Percentiles rank a stretch among this genome's conserved stretches.
Conservation (phyloP, 768 basidiomycete species). For the Tylopilus sp. region DNA sequence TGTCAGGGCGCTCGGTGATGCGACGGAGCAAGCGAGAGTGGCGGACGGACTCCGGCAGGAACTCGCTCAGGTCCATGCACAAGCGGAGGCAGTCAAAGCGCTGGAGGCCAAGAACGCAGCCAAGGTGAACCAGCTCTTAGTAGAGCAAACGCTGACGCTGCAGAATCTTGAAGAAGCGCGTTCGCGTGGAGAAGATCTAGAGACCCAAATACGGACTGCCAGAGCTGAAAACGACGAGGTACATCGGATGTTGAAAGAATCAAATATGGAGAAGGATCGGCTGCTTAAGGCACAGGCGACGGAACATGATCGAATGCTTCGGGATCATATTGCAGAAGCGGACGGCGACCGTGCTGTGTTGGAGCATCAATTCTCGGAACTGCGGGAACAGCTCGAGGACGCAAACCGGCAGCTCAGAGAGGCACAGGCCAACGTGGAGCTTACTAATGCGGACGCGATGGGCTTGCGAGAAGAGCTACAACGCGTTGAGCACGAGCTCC, state of each 20-base stretch:
- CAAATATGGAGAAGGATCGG: constrained; percentile 75
- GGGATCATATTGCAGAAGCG: constrained; percentile 89
- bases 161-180: constrained; percentile 74
- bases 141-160: constrained; percentile 72
- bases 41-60: constrained; percentile 63
- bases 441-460: constrained; percentile 63
- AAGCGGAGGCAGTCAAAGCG: constrained; percentile 65
- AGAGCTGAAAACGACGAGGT: constrained; percentile 67
- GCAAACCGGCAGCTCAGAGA: constrained; percentile 63
- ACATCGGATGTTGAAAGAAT: constrained; percentile 61
- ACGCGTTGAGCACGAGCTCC: constrained; percentile 64
- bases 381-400: constrained; percentile 59
- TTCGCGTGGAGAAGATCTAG: constrained; percentile 67
- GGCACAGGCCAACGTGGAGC: constrained; percentile 53
- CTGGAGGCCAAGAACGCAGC: constrained; percentile 61
- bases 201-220: constrained; percentile 68
- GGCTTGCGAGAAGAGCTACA: constrained; percentile 72
- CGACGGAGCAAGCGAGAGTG: constrained; percentile 58
- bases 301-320: constrained; percentile 62
- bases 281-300: constrained; percentile 69
- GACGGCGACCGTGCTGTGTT: constrained; percentile 92
- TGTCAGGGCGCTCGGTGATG: constrained; percentile 59
- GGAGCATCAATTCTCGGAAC: constrained; percentile 80
- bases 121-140: constrained; percentile 62
- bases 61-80: constrained; percentile 53